These are phyloP conservation scores for Aleurites moluccanus DNA, from an alignment of 441 rosid species.

Conservation along the genomic window DNA sequence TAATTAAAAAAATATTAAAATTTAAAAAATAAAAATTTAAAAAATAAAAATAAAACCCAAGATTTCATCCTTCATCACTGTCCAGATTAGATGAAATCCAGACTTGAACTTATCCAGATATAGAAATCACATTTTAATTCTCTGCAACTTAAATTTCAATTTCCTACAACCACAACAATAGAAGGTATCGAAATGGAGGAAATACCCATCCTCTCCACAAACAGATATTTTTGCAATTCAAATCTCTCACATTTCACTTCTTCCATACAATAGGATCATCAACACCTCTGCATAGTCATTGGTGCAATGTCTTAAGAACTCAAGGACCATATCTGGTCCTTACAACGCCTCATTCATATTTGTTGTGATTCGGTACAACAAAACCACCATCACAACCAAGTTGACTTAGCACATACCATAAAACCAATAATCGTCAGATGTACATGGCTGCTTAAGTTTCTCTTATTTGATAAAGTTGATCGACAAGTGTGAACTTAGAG, in stretches of 20 bases:
- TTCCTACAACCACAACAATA: conserved; percentile 21
- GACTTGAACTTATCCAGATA: too few relatives aligned
- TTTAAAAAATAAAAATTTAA: too few relatives aligned
- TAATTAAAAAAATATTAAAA: too few relatives aligned
- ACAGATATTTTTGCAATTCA: conserved; percentile 49
- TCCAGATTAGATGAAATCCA: too few relatives aligned
- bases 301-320: conserved; percentile 76
- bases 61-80: too few relatives aligned
- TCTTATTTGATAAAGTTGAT: conserved; percentile 30
- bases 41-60: too few relatives aligned
- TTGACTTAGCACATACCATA: background rate
- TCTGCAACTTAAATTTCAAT: background rate
- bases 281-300: conserved; percentile 59
- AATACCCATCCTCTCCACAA: background rate
- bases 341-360: too few relatives aligned
- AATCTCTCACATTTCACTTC: conserved; percentile 50
- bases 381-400: too few relatives aligned
- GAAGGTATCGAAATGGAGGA: conserved; percentile 44
- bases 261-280: conserved; percentile 59
- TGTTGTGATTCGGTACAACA: too few relatives aligned
- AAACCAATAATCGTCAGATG: background rate
- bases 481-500: conserved; percentile 66
- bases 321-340: conserved; percentile 64
- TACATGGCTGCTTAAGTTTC: background rate
- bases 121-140: too few relatives aligned